Percentiles rank a stretch among this genome's conserved stretches.
These are phyloP conservation scores for Fusarium nygamai DNA, from an alignment of 2,329 filamentous ascomycete species.

Conservation along the genomic window DNA sequence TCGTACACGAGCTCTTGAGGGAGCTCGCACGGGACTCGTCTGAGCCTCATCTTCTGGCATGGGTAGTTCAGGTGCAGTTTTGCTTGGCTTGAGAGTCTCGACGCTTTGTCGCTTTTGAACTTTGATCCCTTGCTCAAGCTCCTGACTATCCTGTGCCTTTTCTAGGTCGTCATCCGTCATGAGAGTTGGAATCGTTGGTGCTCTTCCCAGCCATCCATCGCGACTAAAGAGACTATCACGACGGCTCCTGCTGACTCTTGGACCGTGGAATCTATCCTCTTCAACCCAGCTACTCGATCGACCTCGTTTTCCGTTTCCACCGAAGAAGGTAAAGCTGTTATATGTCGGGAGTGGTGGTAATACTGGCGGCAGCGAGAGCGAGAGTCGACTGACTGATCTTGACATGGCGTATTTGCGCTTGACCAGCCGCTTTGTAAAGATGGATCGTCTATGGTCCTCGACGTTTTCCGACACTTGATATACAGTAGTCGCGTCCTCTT, in stretches of 20 bases:
- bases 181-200: conserved; percentile 51
- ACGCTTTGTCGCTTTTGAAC: conserved; percentile 31
- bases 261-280: conserved; percentile 62
- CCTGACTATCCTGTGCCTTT: conserved; percentile 26
- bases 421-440: conserved; percentile 44
- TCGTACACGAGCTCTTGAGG: conserved; percentile 34
- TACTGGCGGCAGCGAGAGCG: conserved; percentile 44
- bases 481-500: conserved; percentile 37
- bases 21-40: conserved; percentile 18
- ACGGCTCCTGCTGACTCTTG: conserved; percentile 49
- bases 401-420: conserved; percentile 45
- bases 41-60: conserved; percentile 19
- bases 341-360: conserved; percentile 49
- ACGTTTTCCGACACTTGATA: conserved; percentile 43
- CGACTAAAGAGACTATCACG: conserved; percentile 45
- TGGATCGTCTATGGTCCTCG: conserved; percentile 22
- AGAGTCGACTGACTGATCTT: conserved; percentile 45
- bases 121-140: conserved; percentile 21
- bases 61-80: conserved; percentile 36
- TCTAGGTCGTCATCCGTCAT: conserved; percentile 42
- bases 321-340: conserved; percentile 44
- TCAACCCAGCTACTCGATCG: conserved; percentile 57
- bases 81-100: conserved; percentile 28
- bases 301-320: conserved; percentile 41
- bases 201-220: conserved; percentile 48